phyloP scores from a whole-genome alignment of 1,139 yeast genomes.

The Maudiozyma humilis region DNA sequence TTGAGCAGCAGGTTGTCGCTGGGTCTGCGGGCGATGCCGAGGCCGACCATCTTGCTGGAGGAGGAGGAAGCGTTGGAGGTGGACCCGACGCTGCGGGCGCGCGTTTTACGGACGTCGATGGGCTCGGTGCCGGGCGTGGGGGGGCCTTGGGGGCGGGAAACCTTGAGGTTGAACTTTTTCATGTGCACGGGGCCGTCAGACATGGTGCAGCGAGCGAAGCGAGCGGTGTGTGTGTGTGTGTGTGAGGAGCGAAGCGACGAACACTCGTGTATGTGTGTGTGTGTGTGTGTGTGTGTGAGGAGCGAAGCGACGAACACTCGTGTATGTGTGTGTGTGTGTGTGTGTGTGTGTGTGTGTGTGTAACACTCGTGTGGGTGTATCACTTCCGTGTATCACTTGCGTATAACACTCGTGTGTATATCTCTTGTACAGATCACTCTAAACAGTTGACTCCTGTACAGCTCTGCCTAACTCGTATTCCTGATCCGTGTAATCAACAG shows the following conservation, averaged over 20 bases:
- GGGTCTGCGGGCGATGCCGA: slow-evolving; percentile 29
- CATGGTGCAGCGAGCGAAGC: neutral
- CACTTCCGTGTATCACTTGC: no score
- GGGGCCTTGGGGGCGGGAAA: neutral
- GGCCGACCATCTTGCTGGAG: slow-evolving; percentile 19
- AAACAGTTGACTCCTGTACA: no score
- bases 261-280: neutral
- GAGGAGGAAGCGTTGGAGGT: no score
- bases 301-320: no score
- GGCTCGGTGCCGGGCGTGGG: neutral
- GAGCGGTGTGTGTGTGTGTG: slow-evolving; percentile 2
- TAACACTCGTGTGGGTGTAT: no score
- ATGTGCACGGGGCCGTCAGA: neutral
- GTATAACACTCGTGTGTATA: no score
- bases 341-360: no score
- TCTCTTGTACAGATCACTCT: no score
- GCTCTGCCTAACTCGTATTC: no score
- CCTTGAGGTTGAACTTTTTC: slow-evolving; percentile 4
- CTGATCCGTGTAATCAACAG: no score
- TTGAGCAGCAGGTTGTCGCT: slow-evolving; percentile 27
- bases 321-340: no score
- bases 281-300: no score
- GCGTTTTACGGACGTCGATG: neutral
- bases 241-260: neutral
- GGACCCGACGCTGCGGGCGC: neutral